Percentiles rank a stretch among this genome's conserved stretches.
These are phyloP conservation scores for Penicillium malachiteum DNA, from an alignment of 495 filamentous ascomycete species.

Conservation along the genomic window DNA sequence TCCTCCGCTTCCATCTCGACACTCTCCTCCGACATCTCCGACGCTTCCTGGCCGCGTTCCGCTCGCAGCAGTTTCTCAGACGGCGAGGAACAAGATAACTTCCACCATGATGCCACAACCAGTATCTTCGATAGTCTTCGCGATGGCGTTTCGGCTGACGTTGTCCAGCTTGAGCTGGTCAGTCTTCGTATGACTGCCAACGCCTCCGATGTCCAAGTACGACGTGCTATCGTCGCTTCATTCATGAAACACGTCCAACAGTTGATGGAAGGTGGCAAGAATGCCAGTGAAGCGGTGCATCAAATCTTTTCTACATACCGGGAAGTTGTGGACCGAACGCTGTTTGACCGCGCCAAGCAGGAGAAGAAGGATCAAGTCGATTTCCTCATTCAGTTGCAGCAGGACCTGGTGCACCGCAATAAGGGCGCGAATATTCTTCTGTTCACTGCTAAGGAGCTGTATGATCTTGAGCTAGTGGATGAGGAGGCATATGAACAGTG, in stretches of 20 bases:
- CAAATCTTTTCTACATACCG: constrained; percentile 56
- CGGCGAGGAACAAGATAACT: constrained; percentile 61
- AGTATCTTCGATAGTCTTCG: constrained; percentile 82
- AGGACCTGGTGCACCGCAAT: constrained; percentile 62
- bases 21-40: constrained; percentile 52
- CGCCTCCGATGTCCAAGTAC: constrained; percentile 82
- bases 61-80: constrained; percentile 58
- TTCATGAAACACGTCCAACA: constrained; percentile 80
- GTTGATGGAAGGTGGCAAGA: constrained; percentile 60
- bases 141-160: constrained; percentile 72
- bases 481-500: constrained; percentile 85
- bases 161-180: constrained; percentile 86
- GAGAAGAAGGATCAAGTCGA: constrained; percentile 78
- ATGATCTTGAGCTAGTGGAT: constrained; percentile 80
- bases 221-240: constrained; percentile 77
- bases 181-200: constrained; percentile 84
- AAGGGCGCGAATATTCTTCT: constrained; percentile 69
- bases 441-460: constrained; percentile 74
- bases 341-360: constrained; percentile 57
- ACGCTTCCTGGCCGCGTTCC: constrained; percentile 48
- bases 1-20: constrained; percentile 80
- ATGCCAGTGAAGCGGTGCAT: constrained; percentile 64
- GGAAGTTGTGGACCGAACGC: constrained; percentile 54
- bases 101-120: constrained; percentile 83
- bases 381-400: constrained; percentile 77